phyloP scores from a whole-genome alignment of 805 yeast species.

The Candida incommunis region DNA sequence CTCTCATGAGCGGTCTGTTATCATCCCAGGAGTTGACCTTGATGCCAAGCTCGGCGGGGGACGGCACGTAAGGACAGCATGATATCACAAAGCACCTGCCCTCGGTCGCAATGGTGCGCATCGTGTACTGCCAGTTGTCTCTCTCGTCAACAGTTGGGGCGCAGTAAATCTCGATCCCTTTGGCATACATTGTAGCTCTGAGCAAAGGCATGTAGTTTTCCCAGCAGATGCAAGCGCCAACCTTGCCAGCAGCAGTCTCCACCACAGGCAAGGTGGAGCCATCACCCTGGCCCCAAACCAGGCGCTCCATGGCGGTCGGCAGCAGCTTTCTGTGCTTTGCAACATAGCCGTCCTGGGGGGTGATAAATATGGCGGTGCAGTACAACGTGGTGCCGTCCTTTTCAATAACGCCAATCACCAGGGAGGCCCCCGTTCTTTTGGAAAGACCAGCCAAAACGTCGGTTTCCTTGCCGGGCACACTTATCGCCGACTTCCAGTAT shows the following conservation, averaged over 20 bases:
- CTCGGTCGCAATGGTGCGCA: conserved; percentile 29
- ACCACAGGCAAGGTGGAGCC: conserved; percentile 30
- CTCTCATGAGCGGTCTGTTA: conserved; percentile 24
- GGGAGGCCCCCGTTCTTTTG: conserved; percentile 21
- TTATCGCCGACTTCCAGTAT: conserved; percentile 14
- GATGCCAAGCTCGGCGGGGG: conserved; percentile 9
- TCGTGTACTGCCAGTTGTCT: conserved; percentile 29
- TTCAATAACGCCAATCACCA: conserved; percentile 30
- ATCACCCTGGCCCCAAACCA: conserved; percentile 34
- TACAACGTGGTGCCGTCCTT: conserved; percentile 26
- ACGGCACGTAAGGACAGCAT: conserved; percentile 28
- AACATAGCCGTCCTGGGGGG: conserved; percentile 24
- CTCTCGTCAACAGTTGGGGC: conserved; percentile 35
- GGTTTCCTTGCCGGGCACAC: conserved; percentile 25
- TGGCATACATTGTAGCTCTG: conserved; percentile 29
- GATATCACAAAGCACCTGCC: conserved; percentile 28
- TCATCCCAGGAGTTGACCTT: conserved; percentile 17
- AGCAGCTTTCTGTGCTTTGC: conserved; percentile 31
- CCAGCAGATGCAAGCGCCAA: conserved; percentile 38
- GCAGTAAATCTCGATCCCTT: conserved; percentile 28
- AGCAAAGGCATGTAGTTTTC: conserved; percentile 30
- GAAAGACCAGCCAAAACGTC: conserved; percentile 22
- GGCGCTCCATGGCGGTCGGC: conserved; percentile 32
- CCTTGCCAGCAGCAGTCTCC: conserved; percentile 22
- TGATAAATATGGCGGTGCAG: conserved; percentile 29